A percentile compares a stretch with the other conserved stretches of the same genome.
Conservation (phyloP, 2,329 filamentous ascomycete genomes). For the Cordyceps javanica region DNA sequence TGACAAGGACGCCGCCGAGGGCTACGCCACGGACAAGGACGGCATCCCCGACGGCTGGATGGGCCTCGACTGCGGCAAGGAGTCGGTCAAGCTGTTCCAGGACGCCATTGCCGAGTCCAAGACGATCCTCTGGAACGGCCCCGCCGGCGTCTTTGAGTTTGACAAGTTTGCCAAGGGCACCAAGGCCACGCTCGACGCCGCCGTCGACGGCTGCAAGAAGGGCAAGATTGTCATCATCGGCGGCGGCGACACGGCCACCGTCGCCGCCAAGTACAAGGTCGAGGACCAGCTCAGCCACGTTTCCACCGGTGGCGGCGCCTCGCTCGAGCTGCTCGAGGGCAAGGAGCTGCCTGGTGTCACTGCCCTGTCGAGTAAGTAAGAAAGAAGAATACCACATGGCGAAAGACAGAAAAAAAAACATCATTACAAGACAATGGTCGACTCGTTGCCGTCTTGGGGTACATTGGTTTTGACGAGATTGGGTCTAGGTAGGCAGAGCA, state of each 20-base stretch:
- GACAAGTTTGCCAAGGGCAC: slow-evolving; percentile 90
- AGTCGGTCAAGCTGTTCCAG: slow-evolving; percentile 86
- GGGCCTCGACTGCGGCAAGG: slow-evolving; percentile 89
- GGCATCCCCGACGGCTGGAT: slow-evolving; percentile 97
- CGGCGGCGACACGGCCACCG: slow-evolving; percentile 95
- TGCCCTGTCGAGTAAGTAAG: slow-evolving; percentile 76
- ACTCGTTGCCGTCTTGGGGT: slow-evolving; percentile 5
- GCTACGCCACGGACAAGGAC: slow-evolving; percentile 74
- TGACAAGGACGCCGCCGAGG: slow-evolving; percentile 71
- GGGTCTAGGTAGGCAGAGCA: background rate
- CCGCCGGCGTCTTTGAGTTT: slow-evolving; percentile 95
- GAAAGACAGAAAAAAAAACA: too few species aligned
- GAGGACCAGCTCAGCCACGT: slow-evolving; percentile 98
- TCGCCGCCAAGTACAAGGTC: slow-evolving; percentile 92
- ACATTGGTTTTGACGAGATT: slow-evolving; percentile 3
- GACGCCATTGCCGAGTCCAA: slow-evolving; percentile 78
- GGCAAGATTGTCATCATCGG: slow-evolving; percentile 98
- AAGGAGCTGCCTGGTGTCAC: slow-evolving; percentile 93
- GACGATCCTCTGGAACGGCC: slow-evolving; percentile 99
- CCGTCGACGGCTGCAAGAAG: slow-evolving; percentile 67
- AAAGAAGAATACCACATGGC: too few species aligned
- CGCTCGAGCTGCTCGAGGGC: slow-evolving; percentile 92
- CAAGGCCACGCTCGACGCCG: slow-evolving; percentile 85
- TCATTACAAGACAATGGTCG: too few species aligned
- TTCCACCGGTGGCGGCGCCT: slow-evolving; percentile 92